Evolutionary conservation across 176 grass and related monocot genomes (phyloP), one percentile per base, ranked within the genome.

Genomic region (Carex pumila): DNA sequence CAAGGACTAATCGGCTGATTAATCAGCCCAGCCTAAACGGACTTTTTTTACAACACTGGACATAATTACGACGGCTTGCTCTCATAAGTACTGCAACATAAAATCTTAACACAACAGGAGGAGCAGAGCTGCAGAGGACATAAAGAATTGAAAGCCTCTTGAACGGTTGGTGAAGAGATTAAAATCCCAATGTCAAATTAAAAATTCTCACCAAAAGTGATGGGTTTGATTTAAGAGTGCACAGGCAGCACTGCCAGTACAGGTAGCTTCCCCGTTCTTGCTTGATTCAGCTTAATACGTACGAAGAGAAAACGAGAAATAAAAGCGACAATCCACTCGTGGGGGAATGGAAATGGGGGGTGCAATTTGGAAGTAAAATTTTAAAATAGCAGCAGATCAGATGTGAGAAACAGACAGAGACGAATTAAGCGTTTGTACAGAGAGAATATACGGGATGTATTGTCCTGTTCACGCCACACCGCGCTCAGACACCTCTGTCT

Each of bases 401-500:
- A 14, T 32, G 15, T 25, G 5, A 17, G 54, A 61, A 68, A 71
- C 89, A 89, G 89, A 91, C 89, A 87, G 85, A 78, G 89, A 81
- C 85, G 75, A 39, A 58, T 50, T 50, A 50, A 50, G 82, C 57
- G 57, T 19, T 60, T 60, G 57, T 60, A 21, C 59, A 15, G 25
- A 58, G 78, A 85, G 85, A 88, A 86, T 90, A 94, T 84, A 94
- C 67, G 65, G 12, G 70, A 13, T 22, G 53, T 70, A 70, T 75
- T 90, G 85, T 88, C 86, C 32, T 82, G 76, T 68, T 70, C 22
- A 25, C 64, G 79, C 45, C 79, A 84, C 15, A 60, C 77, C 84
- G 82, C 17, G 21, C 18, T 18, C 82, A 88, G 87, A 81, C 92
- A 94, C 18, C 9, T 18, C 25, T 90, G 88, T 90, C 88, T 87